Percentiles rank a stretch among this genome's conserved stretches.
These are phyloP conservation scores for Penicillium janthinellum DNA, from an alignment of 2,329 filamentous ascomycete genomes.

Conservation along the genomic window DNA sequence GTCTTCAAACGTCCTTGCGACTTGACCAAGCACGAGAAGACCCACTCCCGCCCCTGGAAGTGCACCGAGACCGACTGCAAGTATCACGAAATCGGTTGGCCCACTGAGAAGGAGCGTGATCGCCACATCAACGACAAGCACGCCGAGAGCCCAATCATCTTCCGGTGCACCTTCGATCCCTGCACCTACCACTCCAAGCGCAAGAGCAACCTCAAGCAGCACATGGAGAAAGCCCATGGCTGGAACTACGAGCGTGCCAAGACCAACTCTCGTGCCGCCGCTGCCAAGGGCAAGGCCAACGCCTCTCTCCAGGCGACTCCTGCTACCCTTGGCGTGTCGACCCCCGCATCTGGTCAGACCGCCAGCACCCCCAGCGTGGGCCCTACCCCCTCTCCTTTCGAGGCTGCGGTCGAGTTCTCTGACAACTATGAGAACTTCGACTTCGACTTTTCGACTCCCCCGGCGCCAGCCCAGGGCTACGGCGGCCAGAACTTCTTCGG, in stretches of 20 bases:
- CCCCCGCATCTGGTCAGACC: constrained; percentile 60
- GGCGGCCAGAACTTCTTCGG: constrained; percentile 33
- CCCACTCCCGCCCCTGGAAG: constrained; percentile 95
- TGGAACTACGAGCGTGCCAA: constrained; percentile 92
- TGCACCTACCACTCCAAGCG: constrained; percentile 95
- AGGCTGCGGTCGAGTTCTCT: constrained; percentile 14
- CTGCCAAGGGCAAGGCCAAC: constrained; percentile 35
- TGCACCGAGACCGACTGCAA: constrained; percentile 82
- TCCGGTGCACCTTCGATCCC: constrained; percentile 76
- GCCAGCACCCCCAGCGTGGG: constrained; percentile 53
- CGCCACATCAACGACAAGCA: constrained; percentile 97
- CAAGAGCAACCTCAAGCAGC: constrained; percentile 95
- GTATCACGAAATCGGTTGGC: constrained; percentile 87
- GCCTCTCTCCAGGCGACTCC: constrained; percentile 57
- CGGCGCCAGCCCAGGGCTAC: constrained; percentile 19
- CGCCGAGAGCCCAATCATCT: constrained; percentile 75
- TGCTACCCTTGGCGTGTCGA: constrained; percentile 63
- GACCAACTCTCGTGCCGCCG: constrained; percentile 74
- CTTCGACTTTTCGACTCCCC: constrained; percentile 34
- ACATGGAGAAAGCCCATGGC: constrained; percentile 96
- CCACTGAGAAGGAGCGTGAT: constrained; percentile 96
- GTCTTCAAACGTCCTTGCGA: constrained; percentile 97
- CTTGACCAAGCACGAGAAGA: constrained; percentile 97
- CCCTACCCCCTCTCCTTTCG: constrained; percentile 31
- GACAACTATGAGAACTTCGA: constrained; percentile 18